phyloP scores from a whole-genome alignment of 371 early-diverging fungal genomes.

The Syncephalis plumigaleata region DNA sequence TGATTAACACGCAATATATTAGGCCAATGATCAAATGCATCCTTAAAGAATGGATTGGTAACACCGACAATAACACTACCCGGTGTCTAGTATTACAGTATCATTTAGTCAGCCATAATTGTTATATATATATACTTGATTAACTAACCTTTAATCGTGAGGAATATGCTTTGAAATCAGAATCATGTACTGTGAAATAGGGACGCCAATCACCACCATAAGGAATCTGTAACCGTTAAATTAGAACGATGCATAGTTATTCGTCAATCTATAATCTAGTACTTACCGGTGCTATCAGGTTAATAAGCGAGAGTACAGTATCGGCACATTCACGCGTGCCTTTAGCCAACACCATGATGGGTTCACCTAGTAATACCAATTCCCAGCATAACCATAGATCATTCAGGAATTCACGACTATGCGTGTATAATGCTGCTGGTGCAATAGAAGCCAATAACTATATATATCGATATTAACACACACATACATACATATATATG shows the following conservation, averaged over 20 bases:
- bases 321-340: constrained; percentile 77
- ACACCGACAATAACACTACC: constrained; percentile 77
- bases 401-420: constrained; percentile 59
- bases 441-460: constrained; percentile 55
- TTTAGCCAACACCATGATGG: constrained; percentile 75
- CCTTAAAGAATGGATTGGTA: constrained; percentile 85
- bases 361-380: constrained; percentile 81
- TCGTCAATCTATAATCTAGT: background rate
- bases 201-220: constrained; percentile 93
- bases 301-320: constrained; percentile 67
- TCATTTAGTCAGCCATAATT: background rate
- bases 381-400: constrained; percentile 90
- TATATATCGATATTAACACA: no score
- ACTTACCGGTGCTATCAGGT: constrained; percentile 82
- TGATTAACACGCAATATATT: constrained; percentile 17
- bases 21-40: constrained; percentile 85
- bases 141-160: constrained; percentile 28
- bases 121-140: background rate
- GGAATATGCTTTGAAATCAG: constrained; percentile 66
- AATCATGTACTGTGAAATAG: constrained; percentile 91
- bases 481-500: no score
- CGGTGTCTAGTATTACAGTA: constrained; percentile 34
- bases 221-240: constrained; percentile 33
- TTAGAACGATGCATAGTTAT: background rate
- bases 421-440: constrained; percentile 43